Evolutionary conservation across 441 rosid species (phyloP).

Genomic region (Croton laevigatus): DNA sequence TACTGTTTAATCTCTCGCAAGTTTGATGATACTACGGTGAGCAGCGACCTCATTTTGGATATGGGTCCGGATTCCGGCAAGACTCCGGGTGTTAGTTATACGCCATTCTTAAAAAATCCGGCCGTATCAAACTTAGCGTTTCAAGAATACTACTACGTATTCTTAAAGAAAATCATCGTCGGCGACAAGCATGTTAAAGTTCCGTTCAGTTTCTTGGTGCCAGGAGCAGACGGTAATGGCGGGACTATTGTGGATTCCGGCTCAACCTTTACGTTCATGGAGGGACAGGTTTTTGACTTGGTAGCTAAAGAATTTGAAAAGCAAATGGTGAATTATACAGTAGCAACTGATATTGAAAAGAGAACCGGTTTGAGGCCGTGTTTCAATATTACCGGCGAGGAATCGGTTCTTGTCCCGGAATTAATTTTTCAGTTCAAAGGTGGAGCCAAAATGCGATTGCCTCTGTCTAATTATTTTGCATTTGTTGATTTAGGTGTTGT

Average conservation of each 20-base stretch:
- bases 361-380: slow-evolving; percentile 63
- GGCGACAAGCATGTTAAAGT: slow-evolving; percentile 54
- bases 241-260: slow-evolving; percentile 93
- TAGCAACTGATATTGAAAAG: slow-evolving; percentile 41
- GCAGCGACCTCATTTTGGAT: slow-evolving; percentile 57
- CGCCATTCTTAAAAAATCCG: slow-evolving; percentile 60
- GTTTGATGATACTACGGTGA: slow-evolving; percentile 50
- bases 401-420: slow-evolving; percentile 38
- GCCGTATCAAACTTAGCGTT: slow-evolving; percentile 30
- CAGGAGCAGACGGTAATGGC: slow-evolving; percentile 65
- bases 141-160: slow-evolving; percentile 56
- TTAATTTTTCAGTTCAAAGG: slow-evolving; percentile 69
- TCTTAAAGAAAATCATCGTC: slow-evolving; percentile 56
- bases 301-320: slow-evolving; percentile 51
- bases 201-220: slow-evolving; percentile 56
- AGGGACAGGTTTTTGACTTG: slow-evolving; percentile 46
- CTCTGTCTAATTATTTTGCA: slow-evolving; percentile 56
- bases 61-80: slow-evolving; percentile 40
- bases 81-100: slow-evolving; percentile 54
- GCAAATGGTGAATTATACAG: slow-evolving; percentile 53
- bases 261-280: slow-evolving; percentile 81
- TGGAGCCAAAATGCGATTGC: slow-evolving; percentile 69
- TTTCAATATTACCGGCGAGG: slow-evolving; percentile 50
- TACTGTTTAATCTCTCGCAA: slow-evolving; percentile 63
- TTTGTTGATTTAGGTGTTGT: slow-evolving; percentile 29